These are phyloP conservation scores for Parasitella parasitica DNA, from an alignment of 371 early-diverging fungal genomes.

Conservation along the genomic window DNA sequence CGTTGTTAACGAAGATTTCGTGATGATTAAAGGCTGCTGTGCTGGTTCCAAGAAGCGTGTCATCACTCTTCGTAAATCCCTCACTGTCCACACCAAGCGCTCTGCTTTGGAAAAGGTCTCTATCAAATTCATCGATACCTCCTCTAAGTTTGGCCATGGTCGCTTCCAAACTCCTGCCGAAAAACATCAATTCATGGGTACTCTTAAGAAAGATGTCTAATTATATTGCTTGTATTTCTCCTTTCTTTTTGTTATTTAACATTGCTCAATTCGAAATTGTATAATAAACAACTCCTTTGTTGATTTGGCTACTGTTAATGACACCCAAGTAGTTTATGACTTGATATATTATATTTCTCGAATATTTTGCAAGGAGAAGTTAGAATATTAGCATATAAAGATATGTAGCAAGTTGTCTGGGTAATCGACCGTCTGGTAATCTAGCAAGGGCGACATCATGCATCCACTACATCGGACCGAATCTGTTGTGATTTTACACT, in stretches of 20 bases:
- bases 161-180: constrained; percentile 99
- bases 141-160: constrained; percentile 99
- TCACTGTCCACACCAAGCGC: constrained; percentile 92
- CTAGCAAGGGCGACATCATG: too few species aligned
- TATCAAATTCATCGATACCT: constrained; percentile 99
- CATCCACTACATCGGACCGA: too few species aligned
- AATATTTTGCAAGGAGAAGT: neutral
- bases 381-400: neutral
- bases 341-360: neutral
- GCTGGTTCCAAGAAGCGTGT: constrained; percentile 99
- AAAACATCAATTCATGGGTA: constrained; percentile 96
- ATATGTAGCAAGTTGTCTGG: too few species aligned
- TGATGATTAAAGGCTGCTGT: constrained; percentile 99
- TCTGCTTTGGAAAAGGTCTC: constrained; percentile 94
- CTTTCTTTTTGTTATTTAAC: neutral
- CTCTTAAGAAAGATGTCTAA: constrained; percentile 84
- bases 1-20: constrained; percentile 96
- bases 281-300: neutral
- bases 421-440: too few species aligned
- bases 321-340: too few species aligned
- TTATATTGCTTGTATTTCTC: neutral
- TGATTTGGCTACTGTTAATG: neutral
- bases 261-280: neutral
- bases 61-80: constrained; percentile 98
- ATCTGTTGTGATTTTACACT: too few species aligned